phyloP scores from a whole-genome alignment of 2,329 filamentous ascomycete species.

The Botrytis fragariae region DNA sequence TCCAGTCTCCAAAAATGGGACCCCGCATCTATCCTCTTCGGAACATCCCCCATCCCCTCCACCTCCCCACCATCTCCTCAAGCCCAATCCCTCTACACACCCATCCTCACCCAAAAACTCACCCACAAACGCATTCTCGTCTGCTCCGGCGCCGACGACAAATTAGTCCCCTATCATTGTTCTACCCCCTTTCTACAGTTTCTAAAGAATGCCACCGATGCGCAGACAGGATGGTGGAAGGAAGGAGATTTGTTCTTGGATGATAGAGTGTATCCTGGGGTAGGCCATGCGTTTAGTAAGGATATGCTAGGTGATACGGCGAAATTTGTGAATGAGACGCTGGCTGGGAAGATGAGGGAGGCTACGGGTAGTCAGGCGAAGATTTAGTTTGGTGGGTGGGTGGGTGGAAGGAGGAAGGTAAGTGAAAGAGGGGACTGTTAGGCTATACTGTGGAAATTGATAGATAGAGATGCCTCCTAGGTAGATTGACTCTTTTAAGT shows the following conservation, averaged over 20 bases:
- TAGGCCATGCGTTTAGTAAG: constrained; percentile 66
- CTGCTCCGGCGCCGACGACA: constrained; percentile 65
- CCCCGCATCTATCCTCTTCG: constrained; percentile 71
- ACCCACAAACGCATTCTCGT: constrained; percentile 63
- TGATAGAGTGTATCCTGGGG: constrained; percentile 65
- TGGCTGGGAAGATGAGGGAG: constrained; percentile 20
- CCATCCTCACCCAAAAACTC: constrained; percentile 49
- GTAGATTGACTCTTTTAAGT: not conserved
- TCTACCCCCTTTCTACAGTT: constrained; percentile 60
- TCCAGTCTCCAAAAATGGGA: constrained; percentile 64
- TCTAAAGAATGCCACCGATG: constrained; percentile 52
- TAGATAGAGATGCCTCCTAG: too few relatives aligned
- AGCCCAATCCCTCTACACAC: constrained; percentile 46
- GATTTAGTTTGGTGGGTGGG: constrained; percentile 20
- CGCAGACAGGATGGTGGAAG: constrained; percentile 47
- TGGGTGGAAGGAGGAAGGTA: too few relatives aligned
- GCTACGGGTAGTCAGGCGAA: constrained; percentile 22
- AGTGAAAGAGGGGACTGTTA: too few relatives aligned
- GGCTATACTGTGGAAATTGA: not conserved
- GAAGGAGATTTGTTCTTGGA: constrained; percentile 57
- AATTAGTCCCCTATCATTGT: constrained; percentile 66
- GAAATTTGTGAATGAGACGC: constrained; percentile 54
- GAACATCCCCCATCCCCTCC: constrained; percentile 41
- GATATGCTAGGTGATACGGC: constrained; percentile 67
- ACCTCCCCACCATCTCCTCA: constrained; percentile 41